These are phyloP conservation scores for Camellia sinensis DNA, from an alignment of 148 eudicot species.

Conservation along the genomic window DNA sequence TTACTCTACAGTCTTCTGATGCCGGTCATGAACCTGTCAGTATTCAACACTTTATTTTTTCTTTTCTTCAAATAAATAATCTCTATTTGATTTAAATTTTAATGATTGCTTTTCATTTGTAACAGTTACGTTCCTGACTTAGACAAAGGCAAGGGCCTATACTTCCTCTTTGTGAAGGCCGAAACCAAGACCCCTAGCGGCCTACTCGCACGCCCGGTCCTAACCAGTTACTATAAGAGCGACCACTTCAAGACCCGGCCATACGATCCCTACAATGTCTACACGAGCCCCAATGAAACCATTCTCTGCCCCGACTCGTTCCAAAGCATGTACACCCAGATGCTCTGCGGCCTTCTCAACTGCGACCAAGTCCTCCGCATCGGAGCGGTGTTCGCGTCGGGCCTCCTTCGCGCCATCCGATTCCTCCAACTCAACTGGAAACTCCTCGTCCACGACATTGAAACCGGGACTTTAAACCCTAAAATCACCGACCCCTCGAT, in stretches of 20 bases:
- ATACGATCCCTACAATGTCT: conserved; percentile 16
- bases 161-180: conserved; percentile 16
- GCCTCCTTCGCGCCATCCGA: conserved; percentile 31
- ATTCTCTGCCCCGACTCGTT: conserved; percentile 15
- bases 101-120: neutral
- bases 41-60: neutral
- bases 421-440: conserved; percentile 28
- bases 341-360: conserved; percentile 30
- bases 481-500: conserved; percentile 14
- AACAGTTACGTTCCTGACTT: conserved; percentile 10
- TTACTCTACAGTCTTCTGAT: conserved; percentile 29
- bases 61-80: too few species aligned
- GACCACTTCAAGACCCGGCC: conserved; percentile 20
- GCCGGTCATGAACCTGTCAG: conserved; percentile 38
- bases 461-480: conserved; percentile 23
- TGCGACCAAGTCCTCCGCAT: conserved; percentile 27
- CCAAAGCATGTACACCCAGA: conserved; percentile 21
- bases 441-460: conserved; percentile 22
- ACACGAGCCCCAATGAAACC: conserved; percentile 19
- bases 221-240: conserved; percentile 23
- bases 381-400: conserved; percentile 39
- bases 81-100: too few species aligned
- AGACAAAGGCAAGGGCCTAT: conserved; percentile 21
- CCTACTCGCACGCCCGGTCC: conserved; percentile 15
- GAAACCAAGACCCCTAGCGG: conserved; percentile 17